These are phyloP conservation scores for Aurifilum marmelostoma DNA, from an alignment of 2,329 filamentous ascomycete species.

Conservation along the genomic window DNA sequence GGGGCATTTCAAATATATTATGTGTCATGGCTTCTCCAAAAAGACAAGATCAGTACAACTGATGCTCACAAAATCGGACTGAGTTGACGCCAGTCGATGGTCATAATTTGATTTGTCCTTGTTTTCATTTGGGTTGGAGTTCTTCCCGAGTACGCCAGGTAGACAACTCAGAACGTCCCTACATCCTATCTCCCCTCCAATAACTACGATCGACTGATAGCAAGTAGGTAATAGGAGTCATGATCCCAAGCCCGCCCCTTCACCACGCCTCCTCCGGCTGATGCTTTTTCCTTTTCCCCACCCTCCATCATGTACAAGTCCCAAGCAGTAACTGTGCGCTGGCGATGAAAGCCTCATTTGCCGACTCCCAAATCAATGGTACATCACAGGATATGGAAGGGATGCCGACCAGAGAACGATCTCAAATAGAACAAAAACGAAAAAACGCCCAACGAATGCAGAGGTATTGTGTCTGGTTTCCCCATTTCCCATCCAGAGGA, in stretches of 20 bases:
- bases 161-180: not conserved
- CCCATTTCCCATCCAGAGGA: constrained; percentile 22
- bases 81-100: not conserved
- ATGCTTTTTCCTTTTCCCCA: not conserved
- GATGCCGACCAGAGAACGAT: not conserved
- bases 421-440: constrained; percentile 3
- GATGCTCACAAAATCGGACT: not conserved
- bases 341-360: no score
- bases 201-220: not conserved
- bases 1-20: not conserved
- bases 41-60: not conserved
- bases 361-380: not conserved
- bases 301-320: not conserved
- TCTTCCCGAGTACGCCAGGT: not conserved
- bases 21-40: not conserved
- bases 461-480: constrained; percentile 27
- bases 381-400: not conserved
- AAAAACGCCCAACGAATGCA: constrained; percentile 29
- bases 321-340: not conserved
- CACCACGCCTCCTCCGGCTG: not conserved
- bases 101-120: not conserved
- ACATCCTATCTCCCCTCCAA: not conserved
- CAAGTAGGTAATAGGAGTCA: not conserved
- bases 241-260: not conserved
- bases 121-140: not conserved